phyloP scores from a whole-genome alignment of 352 stramenopile species.

The Paralagenidium karlingii region DNA sequence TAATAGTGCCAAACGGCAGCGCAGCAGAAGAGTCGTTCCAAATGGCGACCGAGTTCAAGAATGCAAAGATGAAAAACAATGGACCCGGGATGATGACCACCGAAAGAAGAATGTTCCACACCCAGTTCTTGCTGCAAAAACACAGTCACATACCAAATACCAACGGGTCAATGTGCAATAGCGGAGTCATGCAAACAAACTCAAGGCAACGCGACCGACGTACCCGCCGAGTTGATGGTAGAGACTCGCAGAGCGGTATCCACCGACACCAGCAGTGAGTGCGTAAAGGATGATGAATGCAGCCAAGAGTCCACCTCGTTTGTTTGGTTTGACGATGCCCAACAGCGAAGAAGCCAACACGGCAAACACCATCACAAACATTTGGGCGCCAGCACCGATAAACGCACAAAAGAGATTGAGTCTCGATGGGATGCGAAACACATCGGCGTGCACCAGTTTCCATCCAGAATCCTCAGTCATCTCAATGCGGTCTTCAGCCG shows the following conservation, averaged over 20 bases:
- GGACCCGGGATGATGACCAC: conserved; percentile 88
- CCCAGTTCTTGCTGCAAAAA: conserved; percentile 74
- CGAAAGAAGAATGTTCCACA: conserved; percentile 89
- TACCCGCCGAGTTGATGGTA: conserved; percentile 90
- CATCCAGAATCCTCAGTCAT: conserved; percentile 94
- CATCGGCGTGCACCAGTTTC: conserved; percentile 96
- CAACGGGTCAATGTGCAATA: neutral
- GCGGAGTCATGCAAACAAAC: too few relatives aligned
- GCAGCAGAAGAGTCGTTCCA: conserved; percentile 92
- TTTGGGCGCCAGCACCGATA: conserved; percentile 87
- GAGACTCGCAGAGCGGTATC: conserved; percentile 86
- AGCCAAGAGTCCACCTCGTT: conserved; percentile 87
- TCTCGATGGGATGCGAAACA: conserved; percentile 91
- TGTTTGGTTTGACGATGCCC: conserved; percentile 88
- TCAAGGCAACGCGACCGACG: neutral
- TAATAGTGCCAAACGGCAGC: conserved; percentile 92
- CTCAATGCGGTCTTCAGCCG: conserved; percentile 75
- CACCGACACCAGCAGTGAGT: conserved; percentile 88
- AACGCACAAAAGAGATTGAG: conserved; percentile 87
- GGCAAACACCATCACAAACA: conserved; percentile 88
- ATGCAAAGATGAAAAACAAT: conserved; percentile 87
- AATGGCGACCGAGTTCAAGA: conserved; percentile 93
- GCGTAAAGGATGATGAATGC: conserved; percentile 92
- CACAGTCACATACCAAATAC: neutral
- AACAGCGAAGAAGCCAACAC: conserved; percentile 88